Conservation (phyloP, 1,284 basidiomycete genomes). For the Amylostereum areolatum region DNA sequence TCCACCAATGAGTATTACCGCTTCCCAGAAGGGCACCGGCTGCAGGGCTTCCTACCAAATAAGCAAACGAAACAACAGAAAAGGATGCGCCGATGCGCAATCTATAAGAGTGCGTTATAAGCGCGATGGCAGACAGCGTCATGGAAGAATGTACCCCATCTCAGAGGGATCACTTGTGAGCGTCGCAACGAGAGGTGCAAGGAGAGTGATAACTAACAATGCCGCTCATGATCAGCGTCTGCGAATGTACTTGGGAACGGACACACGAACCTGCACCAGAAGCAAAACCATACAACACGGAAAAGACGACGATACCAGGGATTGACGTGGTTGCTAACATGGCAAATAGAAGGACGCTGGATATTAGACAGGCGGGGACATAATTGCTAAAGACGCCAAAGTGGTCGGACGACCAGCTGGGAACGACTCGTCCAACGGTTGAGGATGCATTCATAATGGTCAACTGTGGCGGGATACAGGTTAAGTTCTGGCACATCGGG, state of each 20-base stretch:
- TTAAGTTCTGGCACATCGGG: not conserved
- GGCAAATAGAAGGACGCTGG: slow-evolving; percentile 13
- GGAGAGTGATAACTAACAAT: slow-evolving; percentile 1
- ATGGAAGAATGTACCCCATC: slow-evolving; percentile 1
- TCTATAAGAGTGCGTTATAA: not conserved
- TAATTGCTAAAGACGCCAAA: slow-evolving; percentile 9
- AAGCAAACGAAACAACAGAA: not conserved
- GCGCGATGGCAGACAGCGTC: not conserved
- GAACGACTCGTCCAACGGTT: slow-evolving; percentile 13
- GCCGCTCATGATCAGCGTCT: not conserved
- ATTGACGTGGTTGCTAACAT: slow-evolving; percentile 13
- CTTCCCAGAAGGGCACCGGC: not conserved
- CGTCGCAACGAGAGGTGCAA: not conserved
- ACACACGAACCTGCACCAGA: not conserved
- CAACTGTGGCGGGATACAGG: slow-evolving; percentile 10
- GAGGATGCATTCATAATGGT: slow-evolving; percentile 11
- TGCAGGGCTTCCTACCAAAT: not conserved
- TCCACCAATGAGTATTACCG: not conserved
- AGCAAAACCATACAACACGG: slow-evolving; percentile 9
- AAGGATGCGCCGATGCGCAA: not conserved
- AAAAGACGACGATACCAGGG: slow-evolving; percentile 7
- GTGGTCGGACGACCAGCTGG: slow-evolving; percentile 10
- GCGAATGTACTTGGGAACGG: not conserved
- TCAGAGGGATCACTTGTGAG: slow-evolving; percentile 1
- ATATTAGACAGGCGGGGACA: slow-evolving; percentile 1